These are phyloP conservation scores for Sporothrix schenckii DNA, from an alignment of 2,329 filamentous ascomycete genomes.

Conservation along the genomic window DNA sequence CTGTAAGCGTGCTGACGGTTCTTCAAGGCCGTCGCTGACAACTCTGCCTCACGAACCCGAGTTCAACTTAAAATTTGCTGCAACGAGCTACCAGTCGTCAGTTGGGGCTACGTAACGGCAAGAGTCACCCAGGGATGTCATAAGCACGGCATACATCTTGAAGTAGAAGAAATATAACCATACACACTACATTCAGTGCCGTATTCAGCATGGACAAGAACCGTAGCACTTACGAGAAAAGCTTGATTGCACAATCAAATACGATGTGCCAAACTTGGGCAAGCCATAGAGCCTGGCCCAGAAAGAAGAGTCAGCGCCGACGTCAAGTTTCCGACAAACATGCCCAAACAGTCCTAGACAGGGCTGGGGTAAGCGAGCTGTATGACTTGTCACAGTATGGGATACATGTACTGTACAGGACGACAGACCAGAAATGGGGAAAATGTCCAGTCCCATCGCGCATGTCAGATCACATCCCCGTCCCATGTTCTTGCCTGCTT, in stretches of 20 bases:
- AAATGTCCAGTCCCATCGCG: background rate
- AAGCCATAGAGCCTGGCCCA: background rate
- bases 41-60: background rate
- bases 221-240: background rate
- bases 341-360: background rate
- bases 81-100: background rate
- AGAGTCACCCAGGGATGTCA: background rate
- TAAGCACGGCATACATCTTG: no score
- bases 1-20: background rate
- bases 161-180: background rate
- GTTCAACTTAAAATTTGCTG: background rate
- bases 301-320: constrained; percentile 3
- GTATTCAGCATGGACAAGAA: no score
- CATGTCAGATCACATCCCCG: background rate
- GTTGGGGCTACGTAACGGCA: background rate
- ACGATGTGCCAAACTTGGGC: background rate
- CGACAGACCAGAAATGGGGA: background rate
- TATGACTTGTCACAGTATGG: background rate
- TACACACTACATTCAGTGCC: background rate
- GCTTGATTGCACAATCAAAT: background rate
- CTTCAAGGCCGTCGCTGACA: background rate
- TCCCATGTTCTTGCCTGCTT: background rate
- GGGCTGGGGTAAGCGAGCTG: background rate
- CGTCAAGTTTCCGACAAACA: background rate
- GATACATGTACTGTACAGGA: background rate